A percentile compares a stretch with the other conserved stretches of the same genome.
Evolutionary conservation across 2,329 filamentous ascomycete species (phyloP).

Genomic region (Pseudogymnoascus sp.): DNA sequence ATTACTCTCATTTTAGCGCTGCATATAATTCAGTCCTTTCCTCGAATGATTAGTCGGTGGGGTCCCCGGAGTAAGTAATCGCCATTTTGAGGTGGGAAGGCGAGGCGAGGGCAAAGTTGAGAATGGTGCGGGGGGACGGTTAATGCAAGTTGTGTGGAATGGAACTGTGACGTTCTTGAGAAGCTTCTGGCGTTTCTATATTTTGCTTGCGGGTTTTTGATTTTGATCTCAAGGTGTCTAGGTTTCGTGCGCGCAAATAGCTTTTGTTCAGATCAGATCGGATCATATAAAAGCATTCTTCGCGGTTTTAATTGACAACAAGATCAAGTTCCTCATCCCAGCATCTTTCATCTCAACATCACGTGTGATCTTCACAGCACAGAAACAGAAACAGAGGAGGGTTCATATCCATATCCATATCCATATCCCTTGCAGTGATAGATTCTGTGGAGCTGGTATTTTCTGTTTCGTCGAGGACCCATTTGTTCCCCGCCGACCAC

Average conservation of each 20-base stretch:
- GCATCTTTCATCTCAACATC: not conserved
- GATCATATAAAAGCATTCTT: not conserved
- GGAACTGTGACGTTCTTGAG: not conserved
- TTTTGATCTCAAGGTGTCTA: not conserved
- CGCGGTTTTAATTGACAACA: not conserved
- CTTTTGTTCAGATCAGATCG: not conserved
- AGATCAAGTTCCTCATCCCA: not conserved
- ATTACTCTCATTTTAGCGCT: constrained; percentile 7
- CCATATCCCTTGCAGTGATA: not conserved
- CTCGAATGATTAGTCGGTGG: not conserved
- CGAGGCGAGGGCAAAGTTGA: not conserved
- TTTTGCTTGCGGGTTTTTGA: not conserved
- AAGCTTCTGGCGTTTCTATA: not conserved
- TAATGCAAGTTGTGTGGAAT: not conserved
- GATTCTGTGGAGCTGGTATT: not conserved
- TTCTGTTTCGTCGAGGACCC: not conserved
- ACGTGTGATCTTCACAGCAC: not conserved
- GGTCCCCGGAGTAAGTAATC: not conserved
- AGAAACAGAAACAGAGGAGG: no score
- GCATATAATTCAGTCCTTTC: constrained; percentile 6
- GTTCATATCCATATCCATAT: no score
- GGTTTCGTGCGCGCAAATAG: not conserved
- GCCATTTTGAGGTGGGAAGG: not conserved
- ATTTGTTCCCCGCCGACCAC: not conserved
- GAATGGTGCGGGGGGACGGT: not conserved